Evolutionary conservation across 2,329 filamentous ascomycete species (phyloP), one percentile per base, ranked within the genome.

Genomic region (Curvularia lunata): DNA sequence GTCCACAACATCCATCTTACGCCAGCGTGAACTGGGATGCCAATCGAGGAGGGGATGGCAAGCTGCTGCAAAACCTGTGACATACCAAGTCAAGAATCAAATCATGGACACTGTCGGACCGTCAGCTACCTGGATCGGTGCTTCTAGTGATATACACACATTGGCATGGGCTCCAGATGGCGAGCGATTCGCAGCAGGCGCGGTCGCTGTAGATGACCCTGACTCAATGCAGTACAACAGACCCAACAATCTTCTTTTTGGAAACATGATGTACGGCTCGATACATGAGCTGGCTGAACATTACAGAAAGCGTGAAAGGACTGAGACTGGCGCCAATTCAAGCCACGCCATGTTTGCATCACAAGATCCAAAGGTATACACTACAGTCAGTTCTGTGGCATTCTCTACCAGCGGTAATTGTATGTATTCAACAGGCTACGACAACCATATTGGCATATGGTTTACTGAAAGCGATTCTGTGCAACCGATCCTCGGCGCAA

Each of bases 151-250:
- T 68, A 80, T 88, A 1, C 78, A 83, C 32, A 79, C 80, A 9
- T 72, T 87, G 3, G 80, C 84, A 13, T 88, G 86, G 86, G 81
- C 82, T 2, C 78, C 80, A 2, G 78, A 85, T 68, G 82, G 84
- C 2, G 78, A 78, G 2, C 75, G 65, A 3, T 88, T 88, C 64
- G 84, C 82, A 27, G 84, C 82, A 9, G 86, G 85, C 1, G 83
- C 85, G 4, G 82, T 84, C 5, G 82, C 85, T 28, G 80, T 85
- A 5, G 81, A 81, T 3, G 85, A 87, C 62, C 69, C 77, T 3
- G 75, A 81, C 45, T 84, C 81, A n/a, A 84, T 85, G 80, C 81
- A 85, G 40, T 88, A 88, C 66, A 88, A 88, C 56, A 76, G 82
- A 38, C 76, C 79, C 0, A 83, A 85, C 57, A 88, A 88, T 62